A percentile compares a stretch with the other conserved stretches of the same genome.
Evolutionary conservation across 495 filamentous ascomycete species (phyloP).

Genomic region (Penicillium samsonianum): DNA sequence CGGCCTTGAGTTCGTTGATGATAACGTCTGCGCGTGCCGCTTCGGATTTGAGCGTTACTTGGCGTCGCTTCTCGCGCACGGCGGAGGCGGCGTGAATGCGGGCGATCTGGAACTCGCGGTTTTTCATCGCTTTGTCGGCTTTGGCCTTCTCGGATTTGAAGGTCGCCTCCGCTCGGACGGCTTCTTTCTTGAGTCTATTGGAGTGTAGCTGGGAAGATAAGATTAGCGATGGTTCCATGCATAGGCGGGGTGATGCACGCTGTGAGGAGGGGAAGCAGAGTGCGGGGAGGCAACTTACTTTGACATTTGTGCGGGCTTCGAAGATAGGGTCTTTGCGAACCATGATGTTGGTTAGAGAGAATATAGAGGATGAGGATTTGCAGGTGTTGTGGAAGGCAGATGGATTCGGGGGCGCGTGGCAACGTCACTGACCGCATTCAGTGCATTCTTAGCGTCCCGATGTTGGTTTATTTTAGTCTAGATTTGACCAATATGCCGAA

Average conservation of each 20-base stretch:
- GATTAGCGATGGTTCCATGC: background rate
- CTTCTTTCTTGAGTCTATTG: constrained; percentile 51
- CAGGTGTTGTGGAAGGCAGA: constrained; percentile 10
- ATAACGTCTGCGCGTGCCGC: constrained; percentile 52
- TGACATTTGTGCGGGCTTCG: constrained; percentile 54
- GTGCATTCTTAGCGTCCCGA: constrained; percentile 14
- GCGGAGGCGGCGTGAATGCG: constrained; percentile 51
- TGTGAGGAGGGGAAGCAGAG: constrained; percentile 1
- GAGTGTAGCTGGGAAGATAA: constrained; percentile 40
- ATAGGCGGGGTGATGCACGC: background rate
- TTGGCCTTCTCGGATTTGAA: constrained; percentile 52
- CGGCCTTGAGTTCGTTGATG: constrained; percentile 53
- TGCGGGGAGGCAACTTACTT: constrained; percentile 30
- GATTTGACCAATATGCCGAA: too few species aligned
- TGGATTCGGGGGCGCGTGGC: constrained; percentile 24
- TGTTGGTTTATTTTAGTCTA: constrained; percentile 2
- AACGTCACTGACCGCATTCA: constrained; percentile 35
- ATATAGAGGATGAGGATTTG: constrained; percentile 1
- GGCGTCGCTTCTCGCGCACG: constrained; percentile 50
- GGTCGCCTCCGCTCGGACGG: constrained; percentile 46
- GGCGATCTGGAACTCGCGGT: constrained; percentile 52
- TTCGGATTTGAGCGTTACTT: constrained; percentile 47
- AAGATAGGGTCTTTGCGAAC: constrained; percentile 52
- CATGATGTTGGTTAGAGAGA: constrained; percentile 33
- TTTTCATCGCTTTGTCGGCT: constrained; percentile 52